These are phyloP conservation scores for Boletus pseudo-olivaceus DNA, from an alignment of 768 basidiomycete genomes.

Conservation along the genomic window DNA sequence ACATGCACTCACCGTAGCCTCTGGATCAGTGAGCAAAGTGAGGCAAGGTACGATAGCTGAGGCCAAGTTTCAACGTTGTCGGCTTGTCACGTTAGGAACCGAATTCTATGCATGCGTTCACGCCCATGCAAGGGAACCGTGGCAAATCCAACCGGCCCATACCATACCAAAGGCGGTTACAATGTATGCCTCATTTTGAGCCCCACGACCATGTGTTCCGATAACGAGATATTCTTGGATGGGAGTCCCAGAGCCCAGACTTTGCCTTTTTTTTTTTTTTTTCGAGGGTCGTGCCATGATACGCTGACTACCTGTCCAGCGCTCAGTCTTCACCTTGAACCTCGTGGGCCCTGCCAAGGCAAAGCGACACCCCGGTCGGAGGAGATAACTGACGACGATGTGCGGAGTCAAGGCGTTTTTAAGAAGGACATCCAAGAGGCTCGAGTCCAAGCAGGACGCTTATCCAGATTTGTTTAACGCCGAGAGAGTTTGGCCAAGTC, in stretches of 20 bases:
- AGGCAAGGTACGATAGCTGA: neutral
- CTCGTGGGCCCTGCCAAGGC: neutral
- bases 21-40: neutral
- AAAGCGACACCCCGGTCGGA: neutral
- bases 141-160: slow-evolving; percentile 7
- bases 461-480: neutral
- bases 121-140: slow-evolving; percentile 11
- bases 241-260: neutral
- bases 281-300: slow-evolving; percentile 1
- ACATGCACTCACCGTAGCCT: neutral
- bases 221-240: slow-evolving; percentile 24
- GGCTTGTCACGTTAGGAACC: neutral
- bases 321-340: neutral
- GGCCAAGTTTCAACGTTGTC: neutral
- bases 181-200: neutral
- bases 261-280: neutral
- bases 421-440: neutral
- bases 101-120: neutral
- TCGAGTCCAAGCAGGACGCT: neutral
- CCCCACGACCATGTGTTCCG: slow-evolving; percentile 9
- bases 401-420: neutral
- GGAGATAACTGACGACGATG: neutral
- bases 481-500: neutral
- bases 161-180: slow-evolving; percentile 17
- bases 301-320: neutral